A percentile compares a stretch with the other conserved stretches of the same genome.
Conservation (phyloP, 495 filamentous ascomycete species). For the Emericellopsis terricola region DNA sequence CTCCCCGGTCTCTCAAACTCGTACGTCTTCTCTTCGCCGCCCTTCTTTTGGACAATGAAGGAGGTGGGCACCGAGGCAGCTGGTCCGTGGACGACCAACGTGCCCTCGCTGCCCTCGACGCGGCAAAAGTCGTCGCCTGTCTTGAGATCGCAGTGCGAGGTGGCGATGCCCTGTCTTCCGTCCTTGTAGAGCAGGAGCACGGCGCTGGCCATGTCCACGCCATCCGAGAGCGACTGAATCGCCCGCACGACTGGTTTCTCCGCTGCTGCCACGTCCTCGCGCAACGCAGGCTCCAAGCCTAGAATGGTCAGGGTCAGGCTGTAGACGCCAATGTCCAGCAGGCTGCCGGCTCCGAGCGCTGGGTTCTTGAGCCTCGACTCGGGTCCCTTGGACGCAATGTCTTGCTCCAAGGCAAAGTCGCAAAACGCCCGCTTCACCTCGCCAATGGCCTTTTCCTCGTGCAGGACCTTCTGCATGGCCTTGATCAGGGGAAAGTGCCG, state of each 20-base stretch:
- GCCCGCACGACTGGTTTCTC: slow-evolving; percentile 29
- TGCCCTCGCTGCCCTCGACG: too few species aligned
- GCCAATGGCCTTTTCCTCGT: slow-evolving; percentile 37
- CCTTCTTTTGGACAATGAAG: too few species aligned
- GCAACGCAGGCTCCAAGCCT: slow-evolving; percentile 34
- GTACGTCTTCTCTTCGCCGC: too few species aligned
- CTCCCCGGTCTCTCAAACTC: too few species aligned
- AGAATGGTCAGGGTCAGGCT: too few species aligned
- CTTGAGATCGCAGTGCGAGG: too few species aligned
- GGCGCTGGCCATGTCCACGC: slow-evolving; percentile 44
- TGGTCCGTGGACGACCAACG: too few species aligned
- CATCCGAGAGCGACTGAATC: slow-evolving; percentile 41
- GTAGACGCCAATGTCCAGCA: too few species aligned
- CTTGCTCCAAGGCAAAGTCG: slow-evolving; percentile 24
- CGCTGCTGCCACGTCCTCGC: slow-evolving; percentile 3
- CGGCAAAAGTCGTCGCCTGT: too few species aligned
- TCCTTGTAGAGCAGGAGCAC: slow-evolving; percentile 20
- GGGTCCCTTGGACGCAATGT: slow-evolving; percentile 4
- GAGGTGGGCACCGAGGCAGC: too few species aligned
- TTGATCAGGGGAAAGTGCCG: slow-evolving; percentile 50
- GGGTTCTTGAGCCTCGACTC: slow-evolving; percentile 22
- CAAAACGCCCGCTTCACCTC: slow-evolving; percentile 42
- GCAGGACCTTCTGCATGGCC: slow-evolving; percentile 37
- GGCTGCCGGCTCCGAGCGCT: too few species aligned
- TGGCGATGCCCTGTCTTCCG: slow-evolving; percentile 23